These are phyloP conservation scores for Ochetophila trinervis DNA, from an alignment of 306 rosid species.

Conservation along the genomic window DNA sequence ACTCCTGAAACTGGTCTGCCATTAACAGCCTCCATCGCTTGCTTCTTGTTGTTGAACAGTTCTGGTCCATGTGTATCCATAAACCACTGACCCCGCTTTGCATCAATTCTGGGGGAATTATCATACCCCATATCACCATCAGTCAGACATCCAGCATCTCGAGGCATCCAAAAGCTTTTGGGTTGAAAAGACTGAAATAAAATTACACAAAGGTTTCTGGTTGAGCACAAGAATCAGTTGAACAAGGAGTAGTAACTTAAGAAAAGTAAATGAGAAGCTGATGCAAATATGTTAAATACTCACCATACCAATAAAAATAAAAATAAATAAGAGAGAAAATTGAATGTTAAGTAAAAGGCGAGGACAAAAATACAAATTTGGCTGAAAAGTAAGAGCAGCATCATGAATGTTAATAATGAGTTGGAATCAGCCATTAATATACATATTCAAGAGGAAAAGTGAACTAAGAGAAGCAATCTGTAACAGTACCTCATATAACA, in stretches of 20 bases:
- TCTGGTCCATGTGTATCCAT: conserved; percentile 63
- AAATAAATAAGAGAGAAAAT: neutral
- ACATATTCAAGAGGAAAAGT: no score
- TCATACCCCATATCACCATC: conserved; percentile 81
- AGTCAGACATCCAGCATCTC: conserved; percentile 69
- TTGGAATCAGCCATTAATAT: no score
- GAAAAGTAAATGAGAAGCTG: conserved; percentile 9
- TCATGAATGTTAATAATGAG: no score
- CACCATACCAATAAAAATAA: conserved; percentile 3
- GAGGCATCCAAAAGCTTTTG: conserved; percentile 71
- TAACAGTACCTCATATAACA: no score
- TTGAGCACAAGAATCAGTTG: neutral
- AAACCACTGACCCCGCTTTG: conserved; percentile 85
- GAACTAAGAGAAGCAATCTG: no score
- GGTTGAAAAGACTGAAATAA: conserved; percentile 73
- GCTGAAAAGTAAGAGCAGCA: no score
- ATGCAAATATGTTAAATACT: neutral
- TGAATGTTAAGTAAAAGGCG: conserved; percentile 3
- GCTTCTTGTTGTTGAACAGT: conserved; percentile 63
- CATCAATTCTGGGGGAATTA: conserved; percentile 64
- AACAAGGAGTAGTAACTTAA: conserved; percentile 10
- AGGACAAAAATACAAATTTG: no score
- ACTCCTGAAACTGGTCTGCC: conserved; percentile 59
- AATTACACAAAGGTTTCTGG: conserved; percentile 5
- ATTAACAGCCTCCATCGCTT: conserved; percentile 61